Percentiles rank a stretch among this genome's conserved stretches.
phyloP scores from a whole-genome alignment of 2,329 filamentous ascomycete species.

The Akanthomyces uredinophilus region DNA sequence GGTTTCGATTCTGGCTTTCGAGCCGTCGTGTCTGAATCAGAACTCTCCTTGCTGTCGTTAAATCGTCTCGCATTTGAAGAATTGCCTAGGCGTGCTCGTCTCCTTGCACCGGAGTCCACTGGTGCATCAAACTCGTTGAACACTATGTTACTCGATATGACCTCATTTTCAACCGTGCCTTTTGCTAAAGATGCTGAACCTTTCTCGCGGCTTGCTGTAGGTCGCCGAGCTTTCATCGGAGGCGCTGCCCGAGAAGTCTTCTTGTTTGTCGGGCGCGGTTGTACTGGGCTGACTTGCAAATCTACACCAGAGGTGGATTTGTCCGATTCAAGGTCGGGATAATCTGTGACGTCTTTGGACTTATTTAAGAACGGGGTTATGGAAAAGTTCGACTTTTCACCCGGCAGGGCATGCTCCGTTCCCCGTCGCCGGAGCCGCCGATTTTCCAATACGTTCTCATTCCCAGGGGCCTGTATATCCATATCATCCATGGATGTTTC shows the following conservation, averaged over 20 bases:
- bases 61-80: not conserved
- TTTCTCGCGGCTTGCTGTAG: not conserved
- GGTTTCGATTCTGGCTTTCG: not conserved
- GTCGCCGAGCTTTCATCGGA: not conserved
- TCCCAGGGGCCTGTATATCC: conserved; percentile 42
- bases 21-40: not conserved
- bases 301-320: not conserved
- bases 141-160: not conserved
- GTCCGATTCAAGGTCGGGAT: conserved; percentile 19
- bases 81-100: not conserved
- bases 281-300: not conserved
- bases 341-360: conserved; percentile 49
- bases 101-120: not conserved
- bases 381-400: conserved; percentile 88
- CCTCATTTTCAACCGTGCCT: no score
- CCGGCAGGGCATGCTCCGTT: conserved; percentile 49
- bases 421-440: conserved; percentile 51
- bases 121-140: not conserved
- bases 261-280: not conserved
- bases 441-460: conserved; percentile 36
- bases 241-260: not conserved
- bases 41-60: not conserved
- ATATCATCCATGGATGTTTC: conserved; percentile 32
- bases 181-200: not conserved
- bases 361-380: conserved; percentile 90